A percentile compares a stretch with the other conserved stretches of the same genome.
Evolutionary conservation across 1,139 yeast genomes (phyloP).

Genomic region (Scheffersomyces quercinus): DNA sequence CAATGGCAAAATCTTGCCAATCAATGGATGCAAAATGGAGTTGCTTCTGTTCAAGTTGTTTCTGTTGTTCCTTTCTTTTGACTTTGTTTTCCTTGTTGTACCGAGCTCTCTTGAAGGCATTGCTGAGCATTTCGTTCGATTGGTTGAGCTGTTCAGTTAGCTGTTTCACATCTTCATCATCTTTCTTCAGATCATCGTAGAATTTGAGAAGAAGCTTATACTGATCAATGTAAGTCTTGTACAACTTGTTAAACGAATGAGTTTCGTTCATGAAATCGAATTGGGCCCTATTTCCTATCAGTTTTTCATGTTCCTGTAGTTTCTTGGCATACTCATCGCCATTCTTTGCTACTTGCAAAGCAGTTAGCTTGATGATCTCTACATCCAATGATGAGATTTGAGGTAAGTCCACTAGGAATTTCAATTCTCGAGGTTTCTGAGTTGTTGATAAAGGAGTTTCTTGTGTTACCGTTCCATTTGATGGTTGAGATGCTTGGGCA

Average conservation of each 20-base stretch:
- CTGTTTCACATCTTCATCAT: constrained; percentile 6
- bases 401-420: constrained; percentile 52
- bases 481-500: neutral
- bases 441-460: constrained; percentile 11
- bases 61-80: constrained; percentile 28
- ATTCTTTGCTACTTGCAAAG: constrained; percentile 62
- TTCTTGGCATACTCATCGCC: constrained; percentile 47
- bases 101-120: constrained; percentile 61
- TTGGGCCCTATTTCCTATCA: constrained; percentile 47
- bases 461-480: constrained; percentile 16
- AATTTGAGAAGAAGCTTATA: constrained; percentile 44
- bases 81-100: constrained; percentile 40
- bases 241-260: constrained; percentile 66
- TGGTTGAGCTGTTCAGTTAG: constrained; percentile 15
- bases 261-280: constrained; percentile 64
- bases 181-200: constrained; percentile 9
- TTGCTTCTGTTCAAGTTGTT: constrained; percentile 32
- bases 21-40: constrained; percentile 73
- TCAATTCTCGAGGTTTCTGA: constrained; percentile 37
- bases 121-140: constrained; percentile 38
- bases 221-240: constrained; percentile 52
- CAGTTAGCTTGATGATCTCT: constrained; percentile 70
- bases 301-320: constrained; percentile 37
- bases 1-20: constrained; percentile 82
- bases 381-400: constrained; percentile 64